phyloP scores from a whole-genome alignment of 805 yeast species.

The Starmerella geochares region DNA sequence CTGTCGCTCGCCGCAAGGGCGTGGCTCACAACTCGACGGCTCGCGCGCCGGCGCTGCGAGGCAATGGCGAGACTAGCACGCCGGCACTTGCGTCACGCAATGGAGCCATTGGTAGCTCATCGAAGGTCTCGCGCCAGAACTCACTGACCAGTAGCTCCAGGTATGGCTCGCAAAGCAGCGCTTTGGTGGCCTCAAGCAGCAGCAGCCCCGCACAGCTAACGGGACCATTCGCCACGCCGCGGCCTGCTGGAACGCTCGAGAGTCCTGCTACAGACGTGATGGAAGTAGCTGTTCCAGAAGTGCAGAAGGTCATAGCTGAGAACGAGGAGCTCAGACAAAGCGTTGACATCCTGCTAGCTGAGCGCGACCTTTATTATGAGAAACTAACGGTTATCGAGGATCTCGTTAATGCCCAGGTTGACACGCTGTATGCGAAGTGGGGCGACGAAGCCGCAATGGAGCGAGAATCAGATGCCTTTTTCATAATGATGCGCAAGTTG shows the following conservation, averaged over 20 bases:
- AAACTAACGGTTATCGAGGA: slow-evolving; percentile 84
- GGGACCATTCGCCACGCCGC: background rate
- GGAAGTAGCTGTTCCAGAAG: slow-evolving; percentile 24
- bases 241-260: background rate
- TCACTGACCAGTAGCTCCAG: background rate
- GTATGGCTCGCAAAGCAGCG: background rate
- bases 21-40: background rate
- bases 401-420: slow-evolving; percentile 54
- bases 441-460: slow-evolving; percentile 29
- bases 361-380: slow-evolving; percentile 81
- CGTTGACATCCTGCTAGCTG: slow-evolving; percentile 51
- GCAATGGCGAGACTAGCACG: background rate
- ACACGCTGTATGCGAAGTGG: slow-evolving; percentile 38
- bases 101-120: background rate
- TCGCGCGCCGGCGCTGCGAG: background rate
- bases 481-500: slow-evolving; percentile 46
- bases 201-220: background rate
- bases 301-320: slow-evolving; percentile 17
- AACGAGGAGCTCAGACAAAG: slow-evolving; percentile 43
- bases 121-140: background rate
- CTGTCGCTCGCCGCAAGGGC: slow-evolving; percentile 43
- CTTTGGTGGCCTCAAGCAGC: background rate
- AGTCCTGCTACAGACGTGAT: background rate
- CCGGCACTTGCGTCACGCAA: background rate
- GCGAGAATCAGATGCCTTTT: slow-evolving; percentile 20